Evolutionary conservation across 225 moss, liverwort and hornwort species (phyloP).

Genomic region (Marchantia polymorpha): DNA sequence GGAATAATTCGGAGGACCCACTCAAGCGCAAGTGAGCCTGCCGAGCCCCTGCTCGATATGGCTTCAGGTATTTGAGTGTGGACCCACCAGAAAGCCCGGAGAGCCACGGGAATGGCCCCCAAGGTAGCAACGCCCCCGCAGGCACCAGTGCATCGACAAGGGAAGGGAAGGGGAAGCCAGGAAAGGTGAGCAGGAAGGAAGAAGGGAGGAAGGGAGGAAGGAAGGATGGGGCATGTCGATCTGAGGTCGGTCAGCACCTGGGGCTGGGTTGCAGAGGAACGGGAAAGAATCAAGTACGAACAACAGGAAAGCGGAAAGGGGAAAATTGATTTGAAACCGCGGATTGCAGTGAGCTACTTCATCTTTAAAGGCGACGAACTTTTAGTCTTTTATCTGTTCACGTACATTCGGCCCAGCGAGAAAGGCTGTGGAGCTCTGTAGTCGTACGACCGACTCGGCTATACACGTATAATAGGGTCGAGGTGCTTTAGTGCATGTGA

Average conservation of each 20-base stretch:
- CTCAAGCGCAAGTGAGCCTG: neutral
- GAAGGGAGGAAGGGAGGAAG: neutral
- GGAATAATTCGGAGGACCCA: constrained; percentile 2
- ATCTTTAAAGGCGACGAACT: neutral
- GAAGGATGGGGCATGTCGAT: neutral
- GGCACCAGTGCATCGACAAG: too few relatives aligned
- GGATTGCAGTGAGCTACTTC: neutral
- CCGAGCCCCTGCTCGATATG: too few relatives aligned
- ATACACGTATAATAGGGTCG: neutral
- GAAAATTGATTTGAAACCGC: neutral
- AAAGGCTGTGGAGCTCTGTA: neutral
- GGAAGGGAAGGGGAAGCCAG: too few relatives aligned
- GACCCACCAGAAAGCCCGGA: too few relatives aligned
- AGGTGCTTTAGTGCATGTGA: neutral
- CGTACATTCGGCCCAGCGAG: neutral
- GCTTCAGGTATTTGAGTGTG: too few relatives aligned
- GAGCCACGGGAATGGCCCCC: too few relatives aligned
- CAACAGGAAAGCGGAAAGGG: neutral
- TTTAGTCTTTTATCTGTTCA: neutral
- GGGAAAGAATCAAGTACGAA: neutral
- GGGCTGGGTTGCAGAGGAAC: neutral
- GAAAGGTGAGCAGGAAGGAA: neutral
- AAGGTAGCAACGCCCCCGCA: too few relatives aligned
- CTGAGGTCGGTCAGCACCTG: neutral
- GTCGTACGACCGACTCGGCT: neutral